These are phyloP conservation scores for Exserohilum turcica DNA, from an alignment of 2,329 filamentous ascomycete species.

Conservation along the genomic window DNA sequence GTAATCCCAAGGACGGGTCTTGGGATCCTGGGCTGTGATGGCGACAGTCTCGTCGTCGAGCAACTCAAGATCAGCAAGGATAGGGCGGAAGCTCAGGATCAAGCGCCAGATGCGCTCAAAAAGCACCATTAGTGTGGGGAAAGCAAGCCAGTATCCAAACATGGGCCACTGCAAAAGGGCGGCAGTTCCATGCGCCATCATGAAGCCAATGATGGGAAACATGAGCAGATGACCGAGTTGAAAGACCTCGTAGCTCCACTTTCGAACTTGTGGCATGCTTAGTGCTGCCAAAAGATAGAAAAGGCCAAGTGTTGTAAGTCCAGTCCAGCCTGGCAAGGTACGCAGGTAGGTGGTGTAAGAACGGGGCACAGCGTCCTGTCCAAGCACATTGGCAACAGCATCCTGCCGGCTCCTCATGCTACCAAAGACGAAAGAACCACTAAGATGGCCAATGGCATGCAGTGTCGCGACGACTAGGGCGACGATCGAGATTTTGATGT, in stretches of 20 bases:
- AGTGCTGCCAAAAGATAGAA: conserved; percentile 58
- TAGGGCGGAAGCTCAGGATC: conserved; percentile 54
- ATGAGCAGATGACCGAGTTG: conserved; percentile 63
- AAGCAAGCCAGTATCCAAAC: conserved; percentile 62
- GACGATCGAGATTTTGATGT: conserved; percentile 60
- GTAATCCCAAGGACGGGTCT: conserved; percentile 58
- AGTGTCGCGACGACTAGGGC: conserved; percentile 58
- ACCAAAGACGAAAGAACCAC: conserved; percentile 59
- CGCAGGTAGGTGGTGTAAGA: conserved; percentile 56
- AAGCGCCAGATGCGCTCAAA: conserved; percentile 56
- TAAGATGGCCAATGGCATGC: conserved; percentile 61
- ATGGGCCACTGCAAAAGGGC: conserved; percentile 60
- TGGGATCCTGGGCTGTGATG: conserved; percentile 57
- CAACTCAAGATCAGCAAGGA: conserved; percentile 56
- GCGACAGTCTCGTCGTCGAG: conserved; percentile 61
- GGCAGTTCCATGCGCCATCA: conserved; percentile 61
- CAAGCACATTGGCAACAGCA: conserved; percentile 53
- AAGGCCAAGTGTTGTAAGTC: conserved; percentile 55
- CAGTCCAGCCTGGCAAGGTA: conserved; percentile 58
- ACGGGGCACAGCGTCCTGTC: conserved; percentile 51
- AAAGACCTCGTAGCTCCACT: conserved; percentile 62
- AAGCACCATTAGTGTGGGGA: conserved; percentile 59
- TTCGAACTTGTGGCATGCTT: conserved; percentile 58
- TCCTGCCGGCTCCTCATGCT: conserved; percentile 54
- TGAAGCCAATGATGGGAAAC: conserved; percentile 62